Base-by-base conservation (phyloP, 345 rosid species). In the Sisymbrium altissimum region DNA sequence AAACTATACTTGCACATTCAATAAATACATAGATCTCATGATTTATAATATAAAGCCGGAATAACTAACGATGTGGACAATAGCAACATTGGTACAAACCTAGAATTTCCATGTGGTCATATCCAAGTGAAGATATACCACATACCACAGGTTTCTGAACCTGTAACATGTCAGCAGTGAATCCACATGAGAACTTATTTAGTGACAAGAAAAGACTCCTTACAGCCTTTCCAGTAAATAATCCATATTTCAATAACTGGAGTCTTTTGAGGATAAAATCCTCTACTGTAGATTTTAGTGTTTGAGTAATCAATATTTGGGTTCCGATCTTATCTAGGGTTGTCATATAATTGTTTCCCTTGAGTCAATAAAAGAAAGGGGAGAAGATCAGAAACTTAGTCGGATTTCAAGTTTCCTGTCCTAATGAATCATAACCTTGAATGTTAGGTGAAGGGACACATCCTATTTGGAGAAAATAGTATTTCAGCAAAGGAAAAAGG, bases 41-140 rank as follows among this genome's bases (percentile, higher is more conserved):
- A 59, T 45, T 49, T 53, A 35, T 5, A 58, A 2, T 8, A 38
- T 19, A 17, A 13, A 58, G 7, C 41, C 11, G 5, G 44, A 17
- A 58, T 7, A 41, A 40, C 13, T 41, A 41, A 61, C 60, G 61
- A 17, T 25, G 50, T 21, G 56, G 48, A 53, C 15, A 68, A 32
- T n/a, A 68, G 64, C 45, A 59, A 11, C 62, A 68, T 11, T 52
- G 32, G 65, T 56, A 91, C 98, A 80, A 85, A 94, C 98, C 98
- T 70, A 94, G 92, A 81, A 94, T 94, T 82, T 94, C 98, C 98
- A 89, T 94, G 85, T 94, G 98, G 74, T 94, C 98, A 79, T 85
- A 94, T 70, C 98, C 98, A 39, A 94, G 97, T 59, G 98, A 92
- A 68, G 96, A 58, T 78, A 94, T 74, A 66, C 97, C 98, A 52